A percentile compares a stretch with the other conserved stretches of the same genome.
phyloP scores from a whole-genome alignment of 495 filamentous ascomycete species.

The Trichodelitschia bisporula region DNA sequence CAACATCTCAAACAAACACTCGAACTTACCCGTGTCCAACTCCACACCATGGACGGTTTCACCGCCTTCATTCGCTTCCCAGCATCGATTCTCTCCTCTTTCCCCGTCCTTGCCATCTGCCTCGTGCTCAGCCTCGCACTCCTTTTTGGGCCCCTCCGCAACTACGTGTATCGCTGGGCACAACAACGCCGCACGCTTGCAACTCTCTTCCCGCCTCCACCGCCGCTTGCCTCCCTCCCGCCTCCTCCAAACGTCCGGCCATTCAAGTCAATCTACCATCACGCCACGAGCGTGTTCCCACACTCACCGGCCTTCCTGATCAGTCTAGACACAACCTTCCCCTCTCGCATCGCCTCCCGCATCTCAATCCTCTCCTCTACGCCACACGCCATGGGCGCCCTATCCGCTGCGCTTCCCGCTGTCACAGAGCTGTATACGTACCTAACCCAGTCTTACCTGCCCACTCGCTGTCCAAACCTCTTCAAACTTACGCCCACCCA shows the following conservation, averaged over 20 bases:
- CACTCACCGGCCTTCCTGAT: conserved; percentile 35
- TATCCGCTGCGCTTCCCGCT: conserved; percentile 19
- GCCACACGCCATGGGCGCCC: conserved; percentile 19
- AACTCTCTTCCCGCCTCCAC: too few relatives aligned
- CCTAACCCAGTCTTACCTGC: conserved; percentile 36
- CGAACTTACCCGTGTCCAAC: too few relatives aligned
- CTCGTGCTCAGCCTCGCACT: too few relatives aligned
- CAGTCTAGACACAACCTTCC: conserved; percentile 39
- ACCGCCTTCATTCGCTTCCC: too few relatives aligned
- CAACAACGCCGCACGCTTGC: too few relatives aligned
- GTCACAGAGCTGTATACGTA: conserved; percentile 42
- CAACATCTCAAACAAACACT: too few relatives aligned
- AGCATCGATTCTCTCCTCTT: too few relatives aligned
- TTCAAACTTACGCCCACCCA: conserved; percentile 20
- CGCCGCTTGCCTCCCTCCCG: conserved; percentile 15
- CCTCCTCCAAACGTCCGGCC: conserved; percentile 35
- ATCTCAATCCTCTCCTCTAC: conserved; percentile 23
- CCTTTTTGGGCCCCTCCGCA: too few relatives aligned
- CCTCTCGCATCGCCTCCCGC: conserved; percentile 27
- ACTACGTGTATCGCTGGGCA: too few relatives aligned
- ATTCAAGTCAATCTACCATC: conserved; percentile 45
- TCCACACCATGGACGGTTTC: too few relatives aligned
- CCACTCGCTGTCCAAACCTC: conserved; percentile 35
- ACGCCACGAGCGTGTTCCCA: conserved; percentile 45
- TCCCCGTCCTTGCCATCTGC: too few relatives aligned